Conservation (phyloP, 345 rosid genomes). For the Rhodamnia rubescens region DNA sequence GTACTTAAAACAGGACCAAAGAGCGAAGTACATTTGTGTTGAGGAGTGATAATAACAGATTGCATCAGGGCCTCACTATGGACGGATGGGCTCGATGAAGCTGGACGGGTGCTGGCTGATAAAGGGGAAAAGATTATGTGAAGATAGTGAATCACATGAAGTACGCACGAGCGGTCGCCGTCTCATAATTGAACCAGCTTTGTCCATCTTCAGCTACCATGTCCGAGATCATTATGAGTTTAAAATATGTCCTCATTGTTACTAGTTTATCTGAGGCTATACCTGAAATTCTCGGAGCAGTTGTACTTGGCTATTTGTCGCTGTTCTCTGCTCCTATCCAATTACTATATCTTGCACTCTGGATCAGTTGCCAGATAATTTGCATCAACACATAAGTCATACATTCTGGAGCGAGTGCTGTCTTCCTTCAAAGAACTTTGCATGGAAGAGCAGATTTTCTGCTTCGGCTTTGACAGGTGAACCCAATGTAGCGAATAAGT, state of each 20-base stretch:
- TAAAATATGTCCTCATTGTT: background rate
- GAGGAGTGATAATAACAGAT: background rate
- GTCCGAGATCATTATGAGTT: background rate
- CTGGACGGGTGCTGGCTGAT: background rate
- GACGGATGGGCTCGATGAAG: background rate
- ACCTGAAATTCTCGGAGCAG: background rate
- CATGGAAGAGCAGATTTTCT: background rate
- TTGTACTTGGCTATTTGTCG: background rate
- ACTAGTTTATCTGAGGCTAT: background rate
- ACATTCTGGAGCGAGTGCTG: background rate
- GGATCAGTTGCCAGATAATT: background rate
- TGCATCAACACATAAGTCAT: background rate
- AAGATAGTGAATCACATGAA: background rate
- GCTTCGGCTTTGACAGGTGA: background rate
- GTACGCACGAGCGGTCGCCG: background rate
- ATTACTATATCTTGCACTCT: background rate
- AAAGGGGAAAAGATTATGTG: background rate
- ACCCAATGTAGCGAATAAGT: background rate
- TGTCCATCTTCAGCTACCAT: background rate
- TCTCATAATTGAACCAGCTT: background rate
- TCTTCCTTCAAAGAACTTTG: background rate
- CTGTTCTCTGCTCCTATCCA: background rate
- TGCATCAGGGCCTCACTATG: background rate
- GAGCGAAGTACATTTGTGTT: background rate
- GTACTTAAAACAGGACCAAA: background rate